These are phyloP conservation scores for Phytopythium oedochilum DNA, from an alignment of 352 stramenopile species.

Conservation along the genomic window DNA sequence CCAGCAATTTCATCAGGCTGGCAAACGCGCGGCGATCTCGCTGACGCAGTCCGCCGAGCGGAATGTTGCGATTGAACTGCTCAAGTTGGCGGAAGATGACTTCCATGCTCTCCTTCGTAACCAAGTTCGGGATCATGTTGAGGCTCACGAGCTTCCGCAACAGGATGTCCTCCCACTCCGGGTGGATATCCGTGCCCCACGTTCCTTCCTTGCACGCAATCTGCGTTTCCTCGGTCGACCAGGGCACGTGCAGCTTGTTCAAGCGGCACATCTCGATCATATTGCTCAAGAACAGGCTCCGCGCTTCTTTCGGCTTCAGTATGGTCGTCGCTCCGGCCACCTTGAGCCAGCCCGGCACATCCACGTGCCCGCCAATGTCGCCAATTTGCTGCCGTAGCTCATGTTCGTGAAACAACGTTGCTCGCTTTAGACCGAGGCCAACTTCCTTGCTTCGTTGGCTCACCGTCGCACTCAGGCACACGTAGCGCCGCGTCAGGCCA, in stretches of 20 bases:
- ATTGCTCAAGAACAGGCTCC: constrained; percentile 81
- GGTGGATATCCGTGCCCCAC: constrained; percentile 76
- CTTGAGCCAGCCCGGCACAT: constrained; percentile 62
- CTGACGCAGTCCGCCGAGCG: constrained; percentile 62
- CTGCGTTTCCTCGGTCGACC: constrained; percentile 84
- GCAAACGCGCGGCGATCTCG: constrained; percentile 73
- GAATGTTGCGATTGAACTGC: constrained; percentile 86
- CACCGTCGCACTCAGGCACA: constrained; percentile 64
- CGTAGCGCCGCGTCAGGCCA: constrained; percentile 66
- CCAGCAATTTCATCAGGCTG: constrained; percentile 78
- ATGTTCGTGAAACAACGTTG: constrained; percentile 49
- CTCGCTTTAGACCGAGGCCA: constrained; percentile 57
- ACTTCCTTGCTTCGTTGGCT: constrained; percentile 69
- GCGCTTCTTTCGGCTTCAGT: constrained; percentile 68
- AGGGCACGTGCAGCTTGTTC: constrained; percentile 85
- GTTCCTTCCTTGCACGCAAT: constrained; percentile 85
- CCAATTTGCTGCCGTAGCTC: constrained; percentile 66
- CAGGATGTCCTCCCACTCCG: constrained; percentile 82
- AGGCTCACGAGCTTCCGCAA: constrained; percentile 76
- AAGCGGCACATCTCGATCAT: constrained; percentile 87
- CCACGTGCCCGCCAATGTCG: constrained; percentile 60
- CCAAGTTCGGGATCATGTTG: constrained; percentile 76
- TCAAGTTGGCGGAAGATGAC: constrained; percentile 73
- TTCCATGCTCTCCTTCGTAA: constrained; percentile 73
- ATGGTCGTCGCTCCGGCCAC: constrained; percentile 70